These are phyloP conservation scores for Secale cereale DNA, from an alignment of 176 grass and related monocot genomes.

Conservation along the genomic window DNA sequence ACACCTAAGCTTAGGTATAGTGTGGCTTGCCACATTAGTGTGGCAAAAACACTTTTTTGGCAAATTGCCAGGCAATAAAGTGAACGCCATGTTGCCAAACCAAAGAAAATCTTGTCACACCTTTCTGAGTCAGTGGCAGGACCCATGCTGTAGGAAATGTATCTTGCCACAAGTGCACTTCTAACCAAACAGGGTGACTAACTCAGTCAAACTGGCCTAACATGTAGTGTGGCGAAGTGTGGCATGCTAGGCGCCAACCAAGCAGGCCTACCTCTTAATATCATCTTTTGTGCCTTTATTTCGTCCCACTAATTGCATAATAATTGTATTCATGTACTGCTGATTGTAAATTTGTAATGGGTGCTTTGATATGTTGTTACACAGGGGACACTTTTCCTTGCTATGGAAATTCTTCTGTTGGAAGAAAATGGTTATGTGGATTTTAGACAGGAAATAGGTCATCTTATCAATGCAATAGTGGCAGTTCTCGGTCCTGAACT, in stretches of 20 bases:
- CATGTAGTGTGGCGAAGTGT: neutral
- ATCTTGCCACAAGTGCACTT: neutral
- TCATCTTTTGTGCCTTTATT: constrained; percentile 17
- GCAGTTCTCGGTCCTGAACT: constrained; percentile 98
- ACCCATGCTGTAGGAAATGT: neutral
- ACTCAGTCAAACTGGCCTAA: neutral
- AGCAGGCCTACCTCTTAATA: neutral
- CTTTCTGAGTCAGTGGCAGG: neutral
- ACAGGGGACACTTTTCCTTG: constrained; percentile 92
- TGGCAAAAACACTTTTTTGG: neutral
- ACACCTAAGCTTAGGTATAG: neutral
- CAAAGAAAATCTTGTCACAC: neutral
- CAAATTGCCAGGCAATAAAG: neutral
- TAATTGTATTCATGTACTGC: constrained; percentile 1
- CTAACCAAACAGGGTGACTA: neutral
- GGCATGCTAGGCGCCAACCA: neutral
- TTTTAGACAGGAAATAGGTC: constrained; percentile 89
- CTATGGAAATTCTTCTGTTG: constrained; percentile 93
- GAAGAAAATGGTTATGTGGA: constrained; percentile 91
- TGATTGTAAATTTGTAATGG: constrained; percentile 26
- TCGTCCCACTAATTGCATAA: neutral
- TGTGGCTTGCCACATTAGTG: neutral
- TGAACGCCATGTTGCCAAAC: neutral
- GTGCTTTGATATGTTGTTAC: constrained; percentile 41
- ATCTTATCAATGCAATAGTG: constrained; percentile 94